Percentiles rank a stretch among this genome's conserved stretches.
phyloP scores from a whole-genome alignment of 768 basidiomycete genomes.

The Cubamyces lactineus region DNA sequence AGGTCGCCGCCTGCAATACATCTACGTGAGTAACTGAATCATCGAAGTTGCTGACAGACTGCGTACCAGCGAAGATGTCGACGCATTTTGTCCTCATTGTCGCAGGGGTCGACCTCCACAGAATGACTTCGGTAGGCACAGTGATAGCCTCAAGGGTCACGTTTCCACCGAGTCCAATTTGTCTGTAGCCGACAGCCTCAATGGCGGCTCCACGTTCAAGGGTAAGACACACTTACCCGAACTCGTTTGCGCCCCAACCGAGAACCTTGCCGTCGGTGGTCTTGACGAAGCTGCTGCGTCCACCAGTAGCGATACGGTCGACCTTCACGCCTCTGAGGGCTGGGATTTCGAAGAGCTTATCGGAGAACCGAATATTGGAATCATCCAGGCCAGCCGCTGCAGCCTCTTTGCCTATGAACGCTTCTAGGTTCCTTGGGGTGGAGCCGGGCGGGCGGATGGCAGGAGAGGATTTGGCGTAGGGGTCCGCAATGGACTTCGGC shows the following conservation, averaged over 20 bases:
- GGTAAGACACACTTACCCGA: slow-evolving; percentile 53
- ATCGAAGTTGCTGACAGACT: not conserved
- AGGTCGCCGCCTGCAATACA: slow-evolving; percentile 61
- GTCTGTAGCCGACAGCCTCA: slow-evolving; percentile 45
- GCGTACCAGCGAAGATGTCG: slow-evolving; percentile 64
- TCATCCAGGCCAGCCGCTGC: slow-evolving; percentile 36
- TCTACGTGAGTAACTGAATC: slow-evolving; percentile 26
- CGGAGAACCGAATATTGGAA: slow-evolving; percentile 62
- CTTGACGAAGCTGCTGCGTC: slow-evolving; percentile 70
- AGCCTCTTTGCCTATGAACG: slow-evolving; percentile 30
- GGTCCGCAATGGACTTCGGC: slow-evolving; percentile 57
- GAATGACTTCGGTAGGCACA: slow-evolving; percentile 84
- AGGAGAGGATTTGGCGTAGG: slow-evolving; percentile 51
- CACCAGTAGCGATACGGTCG: slow-evolving; percentile 73
- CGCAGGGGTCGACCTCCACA: slow-evolving; percentile 58
- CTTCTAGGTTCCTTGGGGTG: slow-evolving; percentile 30
- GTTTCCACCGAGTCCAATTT: slow-evolving; percentile 76
- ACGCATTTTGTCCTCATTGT: slow-evolving; percentile 62
- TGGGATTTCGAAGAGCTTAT: slow-evolving; percentile 76
- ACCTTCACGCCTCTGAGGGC: slow-evolving; percentile 64
- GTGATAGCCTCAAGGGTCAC: slow-evolving; percentile 67
- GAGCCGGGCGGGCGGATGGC: slow-evolving; percentile 37
- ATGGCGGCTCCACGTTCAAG: not conserved
- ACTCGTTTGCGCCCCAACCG: slow-evolving; percentile 90
- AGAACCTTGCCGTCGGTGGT: slow-evolving; percentile 75